Percentiles rank a stretch among this genome's conserved stretches.
Evolutionary conservation across 257 asterid genomes (phyloP).

Genomic region (Solanum virginianum): DNA sequence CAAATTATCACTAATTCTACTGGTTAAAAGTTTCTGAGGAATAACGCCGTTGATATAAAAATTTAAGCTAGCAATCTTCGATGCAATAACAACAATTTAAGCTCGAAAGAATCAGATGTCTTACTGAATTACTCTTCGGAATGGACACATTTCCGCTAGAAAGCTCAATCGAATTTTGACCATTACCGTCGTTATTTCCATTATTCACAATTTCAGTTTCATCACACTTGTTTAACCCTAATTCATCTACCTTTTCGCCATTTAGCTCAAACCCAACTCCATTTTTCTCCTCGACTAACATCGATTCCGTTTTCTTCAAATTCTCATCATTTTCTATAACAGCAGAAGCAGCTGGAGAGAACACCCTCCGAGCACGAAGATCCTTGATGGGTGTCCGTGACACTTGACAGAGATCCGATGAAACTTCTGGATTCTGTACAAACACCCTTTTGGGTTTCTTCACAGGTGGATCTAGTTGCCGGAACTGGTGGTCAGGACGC

Average conservation of each 20-base stretch:
- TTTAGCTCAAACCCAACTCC: neutral
- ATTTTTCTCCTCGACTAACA: neutral
- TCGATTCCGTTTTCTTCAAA: neutral
- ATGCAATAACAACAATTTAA: neutral
- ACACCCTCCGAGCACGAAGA: slow-evolving; percentile 40
- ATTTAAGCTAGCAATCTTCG: neutral
- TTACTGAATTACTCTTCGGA: neutral
- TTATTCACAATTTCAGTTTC: neutral
- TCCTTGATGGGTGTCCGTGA: slow-evolving; percentile 22
- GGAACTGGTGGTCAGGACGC: neutral
- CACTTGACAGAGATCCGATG: slow-evolving; percentile 10
- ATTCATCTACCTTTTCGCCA: neutral
- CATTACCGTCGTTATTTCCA: neutral
- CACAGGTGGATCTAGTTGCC: neutral
- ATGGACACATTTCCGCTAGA: neutral
- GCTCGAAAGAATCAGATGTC: neutral
- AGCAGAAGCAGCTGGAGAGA: slow-evolving; percentile 21
- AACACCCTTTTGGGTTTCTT: neutral
- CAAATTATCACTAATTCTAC: neutral
- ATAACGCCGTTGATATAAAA: neutral
- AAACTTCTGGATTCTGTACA: neutral
- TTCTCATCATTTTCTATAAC: neutral
- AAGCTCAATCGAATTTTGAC: neutral
- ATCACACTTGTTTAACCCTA: neutral
- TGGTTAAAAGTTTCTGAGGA: neutral